Percentiles rank a stretch among this genome's conserved stretches.
Conservation (phyloP, 768 basidiomycete species). For the Cubamyces sp. region DNA sequence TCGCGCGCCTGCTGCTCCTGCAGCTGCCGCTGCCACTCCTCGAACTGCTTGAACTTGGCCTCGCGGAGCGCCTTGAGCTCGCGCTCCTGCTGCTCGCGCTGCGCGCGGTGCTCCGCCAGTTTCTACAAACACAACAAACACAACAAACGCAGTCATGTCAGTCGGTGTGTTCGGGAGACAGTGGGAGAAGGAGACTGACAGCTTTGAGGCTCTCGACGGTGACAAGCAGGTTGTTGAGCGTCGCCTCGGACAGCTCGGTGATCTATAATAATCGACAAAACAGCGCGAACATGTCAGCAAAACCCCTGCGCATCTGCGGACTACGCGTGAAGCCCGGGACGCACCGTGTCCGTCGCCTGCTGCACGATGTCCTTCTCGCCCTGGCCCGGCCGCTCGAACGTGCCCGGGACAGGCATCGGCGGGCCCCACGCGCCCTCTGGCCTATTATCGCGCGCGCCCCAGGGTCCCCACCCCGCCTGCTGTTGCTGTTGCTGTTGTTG, state of each 20-base stretch:
- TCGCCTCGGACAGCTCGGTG: conserved; percentile 66
- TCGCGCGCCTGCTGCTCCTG: conserved; percentile 33
- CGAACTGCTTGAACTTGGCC: conserved; percentile 55
- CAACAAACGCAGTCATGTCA: not conserved
- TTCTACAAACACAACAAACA: too few relatives aligned
- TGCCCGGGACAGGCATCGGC: conserved; percentile 13
- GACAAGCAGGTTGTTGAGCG: conserved; percentile 61
- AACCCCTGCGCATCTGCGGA: too few relatives aligned
- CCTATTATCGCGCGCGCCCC: conserved; percentile 1
- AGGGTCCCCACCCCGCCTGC: not conserved
- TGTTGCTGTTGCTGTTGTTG: not conserved
- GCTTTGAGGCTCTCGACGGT: conserved; percentile 63
- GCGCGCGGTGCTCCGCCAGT: conserved; percentile 33
- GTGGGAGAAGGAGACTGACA: conserved; percentile 42
- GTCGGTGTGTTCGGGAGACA: not conserved
- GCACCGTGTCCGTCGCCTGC: conserved; percentile 35
- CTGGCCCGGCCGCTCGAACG: conserved; percentile 12
- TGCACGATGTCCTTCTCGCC: conserved; percentile 42
- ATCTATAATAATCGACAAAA: conserved; percentile 44
- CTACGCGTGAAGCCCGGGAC: not conserved
- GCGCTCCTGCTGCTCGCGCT: conserved; percentile 39
- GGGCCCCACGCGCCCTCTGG: conserved; percentile 23
- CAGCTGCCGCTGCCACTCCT: conserved; percentile 40
- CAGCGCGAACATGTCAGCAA: conserved; percentile 32
- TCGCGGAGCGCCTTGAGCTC: conserved; percentile 44